phyloP scores from a whole-genome alignment of 805 yeast species.

The Yamadazyma kitorensis region DNA sequence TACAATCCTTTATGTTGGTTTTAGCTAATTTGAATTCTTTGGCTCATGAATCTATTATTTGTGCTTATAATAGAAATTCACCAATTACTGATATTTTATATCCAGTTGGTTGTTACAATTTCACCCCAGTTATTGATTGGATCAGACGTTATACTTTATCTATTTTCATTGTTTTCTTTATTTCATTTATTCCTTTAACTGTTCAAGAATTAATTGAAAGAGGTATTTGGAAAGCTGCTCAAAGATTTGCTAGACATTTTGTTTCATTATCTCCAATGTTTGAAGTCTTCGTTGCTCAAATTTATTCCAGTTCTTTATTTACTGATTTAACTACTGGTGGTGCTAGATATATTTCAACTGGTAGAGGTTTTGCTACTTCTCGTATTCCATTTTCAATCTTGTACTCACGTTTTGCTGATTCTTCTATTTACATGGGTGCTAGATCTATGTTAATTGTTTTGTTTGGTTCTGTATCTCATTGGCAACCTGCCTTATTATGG shows the following conservation, averaged over 20 bases:
- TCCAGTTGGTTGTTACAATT: constrained; percentile 71
- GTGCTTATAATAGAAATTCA: constrained; percentile 54
- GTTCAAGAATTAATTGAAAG: constrained; percentile 77
- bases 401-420: constrained; percentile 70
- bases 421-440: constrained; percentile 82
- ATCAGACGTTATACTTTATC: constrained; percentile 69
- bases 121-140: constrained; percentile 74
- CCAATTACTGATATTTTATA: constrained; percentile 60
- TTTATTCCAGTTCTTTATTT: constrained; percentile 67
- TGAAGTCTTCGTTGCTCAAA: constrained; percentile 76
- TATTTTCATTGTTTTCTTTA: constrained; percentile 69
- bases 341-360: constrained; percentile 79
- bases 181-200: constrained; percentile 70
- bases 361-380: constrained; percentile 77
- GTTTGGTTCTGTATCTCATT: constrained; percentile 70
- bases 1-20: constrained; percentile 53
- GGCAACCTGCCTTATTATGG: constrained; percentile 96
- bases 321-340: constrained; percentile 75
- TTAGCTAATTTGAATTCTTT: constrained; percentile 62
- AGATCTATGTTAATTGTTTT: constrained; percentile 70
- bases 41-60: constrained; percentile 57
- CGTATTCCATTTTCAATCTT: constrained; percentile 64
- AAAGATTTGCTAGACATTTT: constrained; percentile 64
- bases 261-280: constrained; percentile 72
- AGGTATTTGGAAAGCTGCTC: constrained; percentile 67